A percentile compares a stretch with the other conserved stretches of the same genome.
Conservation (phyloP, 2,329 filamentous ascomycete genomes). For the Laburnicola sp. region DNA sequence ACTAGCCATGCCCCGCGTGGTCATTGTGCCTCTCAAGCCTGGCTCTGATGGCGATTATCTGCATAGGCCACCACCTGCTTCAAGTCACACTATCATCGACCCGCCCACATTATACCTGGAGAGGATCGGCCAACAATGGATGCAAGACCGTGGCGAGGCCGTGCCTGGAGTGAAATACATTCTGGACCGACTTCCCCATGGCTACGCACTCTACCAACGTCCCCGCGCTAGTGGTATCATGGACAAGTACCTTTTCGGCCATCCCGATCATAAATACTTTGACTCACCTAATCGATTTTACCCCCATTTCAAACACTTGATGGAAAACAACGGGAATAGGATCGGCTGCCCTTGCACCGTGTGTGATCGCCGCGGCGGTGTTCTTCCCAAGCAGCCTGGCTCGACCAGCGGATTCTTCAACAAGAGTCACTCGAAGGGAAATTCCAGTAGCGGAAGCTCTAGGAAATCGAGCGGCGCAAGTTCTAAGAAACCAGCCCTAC, state of each 20-base stretch:
- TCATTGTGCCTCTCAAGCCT: constrained; percentile 29
- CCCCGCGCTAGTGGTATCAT: constrained; percentile 45
- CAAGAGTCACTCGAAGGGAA: constrained; percentile 7
- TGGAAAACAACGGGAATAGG: constrained; percentile 50
- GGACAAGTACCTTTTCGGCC: constrained; percentile 62
- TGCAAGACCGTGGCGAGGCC: constrained; percentile 48
- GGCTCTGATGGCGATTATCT: constrained; percentile 43
- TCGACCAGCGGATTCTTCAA: constrained; percentile 6
- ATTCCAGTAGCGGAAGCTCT: constrained; percentile 5
- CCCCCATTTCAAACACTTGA: constrained; percentile 61
- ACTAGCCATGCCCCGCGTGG: not conserved
- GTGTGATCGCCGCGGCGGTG: constrained; percentile 43
- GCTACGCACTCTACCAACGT: constrained; percentile 58
- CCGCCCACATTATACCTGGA: constrained; percentile 52
- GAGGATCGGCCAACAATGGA: constrained; percentile 54
- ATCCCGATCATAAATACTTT: constrained; percentile 55
- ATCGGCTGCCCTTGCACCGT: constrained; percentile 55
- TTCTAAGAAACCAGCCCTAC: not conserved
- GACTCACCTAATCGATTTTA: constrained; percentile 60
- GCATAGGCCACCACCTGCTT: constrained; percentile 25
- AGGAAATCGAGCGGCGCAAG: constrained; percentile 1
- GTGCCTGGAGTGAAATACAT: constrained; percentile 49
- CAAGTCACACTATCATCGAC: constrained; percentile 38
- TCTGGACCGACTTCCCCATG: constrained; percentile 57
- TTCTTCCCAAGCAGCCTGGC: constrained; percentile 17